phyloP scores from a whole-genome alignment of 345 rosid species.

The Bruguiera sexangula region DNA sequence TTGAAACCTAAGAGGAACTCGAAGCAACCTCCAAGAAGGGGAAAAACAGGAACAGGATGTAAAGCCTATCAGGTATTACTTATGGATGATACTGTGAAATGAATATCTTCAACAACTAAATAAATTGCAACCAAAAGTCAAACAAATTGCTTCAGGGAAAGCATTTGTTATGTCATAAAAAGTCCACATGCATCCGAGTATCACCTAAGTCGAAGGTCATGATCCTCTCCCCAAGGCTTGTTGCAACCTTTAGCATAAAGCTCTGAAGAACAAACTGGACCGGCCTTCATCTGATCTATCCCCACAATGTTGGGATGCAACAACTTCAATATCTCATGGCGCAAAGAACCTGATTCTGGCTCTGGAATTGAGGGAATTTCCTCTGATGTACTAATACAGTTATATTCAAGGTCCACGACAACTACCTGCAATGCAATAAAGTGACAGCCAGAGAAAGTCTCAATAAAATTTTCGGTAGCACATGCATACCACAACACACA shows the following conservation, averaged over 20 bases:
- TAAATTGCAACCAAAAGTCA: neutral
- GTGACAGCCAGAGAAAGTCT: neutral
- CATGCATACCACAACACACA: too few relatives aligned
- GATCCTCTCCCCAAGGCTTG: slow-evolving; percentile 96
- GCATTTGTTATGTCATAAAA: slow-evolving; percentile 24
- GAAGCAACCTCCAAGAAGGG: neutral
- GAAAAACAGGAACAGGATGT: too few relatives aligned
- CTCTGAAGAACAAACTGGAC: slow-evolving; percentile 50
- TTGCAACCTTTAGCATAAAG: slow-evolving; percentile 44
- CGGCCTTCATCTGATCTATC: slow-evolving; percentile 74
- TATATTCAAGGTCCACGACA: slow-evolving; percentile 92
- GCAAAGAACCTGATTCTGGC: slow-evolving; percentile 81
- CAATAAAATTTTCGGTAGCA: neutral
- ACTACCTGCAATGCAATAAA: slow-evolving; percentile 64
- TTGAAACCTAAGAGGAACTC: neutral
- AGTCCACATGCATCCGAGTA: slow-evolving; percentile 28
- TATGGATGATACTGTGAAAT: neutral
- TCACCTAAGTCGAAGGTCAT: slow-evolving; percentile 94
- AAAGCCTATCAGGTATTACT: neutral
- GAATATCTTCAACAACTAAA: neutral
- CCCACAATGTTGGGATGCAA: slow-evolving; percentile 83
- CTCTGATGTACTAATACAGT: slow-evolving; percentile 75
- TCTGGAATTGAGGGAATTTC: slow-evolving; percentile 95
- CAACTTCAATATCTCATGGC: slow-evolving; percentile 69
- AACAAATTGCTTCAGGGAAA: slow-evolving; percentile 14